These are phyloP conservation scores for Polytolypa hystricis DNA, from an alignment of 2,329 filamentous ascomycete genomes.

Conservation along the genomic window DNA sequence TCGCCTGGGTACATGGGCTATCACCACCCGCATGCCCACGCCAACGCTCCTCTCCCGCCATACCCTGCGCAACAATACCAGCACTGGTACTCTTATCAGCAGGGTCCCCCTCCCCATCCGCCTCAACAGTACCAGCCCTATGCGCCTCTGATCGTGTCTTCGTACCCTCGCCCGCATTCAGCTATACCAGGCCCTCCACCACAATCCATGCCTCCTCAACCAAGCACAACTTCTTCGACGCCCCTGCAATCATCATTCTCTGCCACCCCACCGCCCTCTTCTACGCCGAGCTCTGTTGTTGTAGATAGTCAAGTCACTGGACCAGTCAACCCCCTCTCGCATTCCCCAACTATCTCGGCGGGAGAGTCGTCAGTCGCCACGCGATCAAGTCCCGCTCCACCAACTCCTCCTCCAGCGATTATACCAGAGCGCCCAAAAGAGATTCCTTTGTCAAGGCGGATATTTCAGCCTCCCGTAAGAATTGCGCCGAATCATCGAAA, in stretches of 20 bases:
- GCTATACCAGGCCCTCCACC: constrained; percentile 27
- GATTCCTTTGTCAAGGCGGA: constrained; percentile 11
- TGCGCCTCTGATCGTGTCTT: constrained; percentile 33
- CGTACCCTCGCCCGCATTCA: constrained; percentile 32
- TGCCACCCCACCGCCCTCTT: constrained; percentile 24
- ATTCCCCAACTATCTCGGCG: constrained; percentile 17
- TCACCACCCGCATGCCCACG: constrained; percentile 43
- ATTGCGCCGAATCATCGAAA: constrained; percentile 18
- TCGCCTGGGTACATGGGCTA: constrained; percentile 49
- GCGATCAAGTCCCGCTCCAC: constrained; percentile 23
- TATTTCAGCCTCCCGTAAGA: constrained; percentile 17
- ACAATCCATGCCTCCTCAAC: constrained; percentile 22
- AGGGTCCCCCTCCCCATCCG: constrained; percentile 29
- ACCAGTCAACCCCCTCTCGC: constrained; percentile 15
- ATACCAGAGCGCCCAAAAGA: constrained; percentile 14
- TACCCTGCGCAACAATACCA: constrained; percentile 35
- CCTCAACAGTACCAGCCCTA: constrained; percentile 32
- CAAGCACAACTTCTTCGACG: constrained; percentile 24
- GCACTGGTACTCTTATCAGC: constrained; percentile 35
- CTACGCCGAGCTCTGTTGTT: constrained; percentile 18
- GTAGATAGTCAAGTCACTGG: constrained; percentile 21
- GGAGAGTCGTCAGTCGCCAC: constrained; percentile 10
- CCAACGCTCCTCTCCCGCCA: constrained; percentile 39
- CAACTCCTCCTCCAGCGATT: constrained; percentile 14
- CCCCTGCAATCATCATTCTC: constrained; percentile 22